Evolutionary conservation across 1,284 basidiomycete species (phyloP).

Genomic region (Marasmius fiardii): DNA sequence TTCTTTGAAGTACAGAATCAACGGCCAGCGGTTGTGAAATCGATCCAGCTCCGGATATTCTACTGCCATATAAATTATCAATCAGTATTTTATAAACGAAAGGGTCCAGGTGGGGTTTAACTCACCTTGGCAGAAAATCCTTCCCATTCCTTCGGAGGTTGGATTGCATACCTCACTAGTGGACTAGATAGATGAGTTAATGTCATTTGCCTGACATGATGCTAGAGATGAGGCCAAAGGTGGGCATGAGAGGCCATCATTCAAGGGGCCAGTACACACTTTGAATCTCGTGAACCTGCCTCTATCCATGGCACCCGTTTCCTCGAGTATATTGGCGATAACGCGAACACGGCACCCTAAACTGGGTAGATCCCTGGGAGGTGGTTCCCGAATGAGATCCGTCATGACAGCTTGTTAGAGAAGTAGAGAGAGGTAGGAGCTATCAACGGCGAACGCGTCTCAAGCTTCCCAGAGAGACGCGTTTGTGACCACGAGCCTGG

Average conservation of each 20-base stretch:
- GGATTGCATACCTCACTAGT: neutral
- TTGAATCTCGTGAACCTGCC: neutral
- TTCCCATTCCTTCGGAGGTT: neutral
- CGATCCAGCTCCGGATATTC: neutral
- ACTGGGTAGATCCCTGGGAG: neutral
- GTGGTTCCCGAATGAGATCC: neutral
- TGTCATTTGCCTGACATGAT: neutral
- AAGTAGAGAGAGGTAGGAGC: no score
- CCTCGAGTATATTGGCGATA: neutral
- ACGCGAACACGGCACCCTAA: neutral
- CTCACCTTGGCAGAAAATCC: neutral
- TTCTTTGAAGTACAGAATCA: neutral
- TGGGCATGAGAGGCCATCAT: neutral
- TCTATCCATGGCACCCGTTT: neutral
- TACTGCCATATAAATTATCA: neutral
- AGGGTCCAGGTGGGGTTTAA: neutral
- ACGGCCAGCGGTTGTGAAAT: neutral
- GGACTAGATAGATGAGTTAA: neutral
- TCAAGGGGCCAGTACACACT: neutral
- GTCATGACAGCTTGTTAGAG: no score
- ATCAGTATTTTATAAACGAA: neutral
- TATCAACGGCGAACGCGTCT: no score
- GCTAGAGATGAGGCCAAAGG: neutral
- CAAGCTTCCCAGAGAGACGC: no score
- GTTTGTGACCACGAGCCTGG: no score